Conservation (phyloP, 2,329 filamentous ascomycete genomes). For the Aureobasidium lini region DNA sequence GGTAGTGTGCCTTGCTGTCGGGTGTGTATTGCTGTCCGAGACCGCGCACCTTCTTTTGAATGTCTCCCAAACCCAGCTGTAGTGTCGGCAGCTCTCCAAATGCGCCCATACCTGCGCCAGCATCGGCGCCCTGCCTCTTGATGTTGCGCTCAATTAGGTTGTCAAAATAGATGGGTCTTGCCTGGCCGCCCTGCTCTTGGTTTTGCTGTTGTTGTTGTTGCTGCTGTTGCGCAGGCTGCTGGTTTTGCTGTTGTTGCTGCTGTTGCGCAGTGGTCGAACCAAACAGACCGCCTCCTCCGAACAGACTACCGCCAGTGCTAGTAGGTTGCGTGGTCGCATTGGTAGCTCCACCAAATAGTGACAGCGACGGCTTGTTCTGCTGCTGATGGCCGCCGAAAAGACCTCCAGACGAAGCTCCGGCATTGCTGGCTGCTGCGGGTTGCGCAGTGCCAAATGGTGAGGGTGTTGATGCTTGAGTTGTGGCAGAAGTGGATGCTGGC, state of each 20-base stretch:
- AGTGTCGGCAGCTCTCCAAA: conserved; percentile 79
- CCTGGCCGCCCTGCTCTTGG: conserved; percentile 21
- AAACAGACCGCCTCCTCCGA: conserved; percentile 13
- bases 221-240: not conserved
- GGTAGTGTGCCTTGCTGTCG: conserved; percentile 63
- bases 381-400: not conserved
- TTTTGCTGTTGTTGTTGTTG: not conserved
- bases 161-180: conserved; percentile 56
- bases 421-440: not conserved
- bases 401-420: not conserved
- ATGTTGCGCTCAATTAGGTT: conserved; percentile 56
- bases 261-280: not conserved
- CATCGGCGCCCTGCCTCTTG: conserved; percentile 61
- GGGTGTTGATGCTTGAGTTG: not conserved
- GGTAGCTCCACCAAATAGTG: not conserved
- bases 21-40: conserved; percentile 57
- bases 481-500: conserved; percentile 1
- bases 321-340: not conserved
- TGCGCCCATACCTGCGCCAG: conserved; percentile 36
- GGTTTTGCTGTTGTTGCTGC: not conserved
- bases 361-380: not conserved
- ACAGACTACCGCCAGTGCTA: conserved; percentile 1
- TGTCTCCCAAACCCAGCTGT: conserved; percentile 85
- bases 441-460: conserved; percentile 13
- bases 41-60: conserved; percentile 66